phyloP scores from a whole-genome alignment of 805 yeast species.

The Myxozyma geophila region DNA sequence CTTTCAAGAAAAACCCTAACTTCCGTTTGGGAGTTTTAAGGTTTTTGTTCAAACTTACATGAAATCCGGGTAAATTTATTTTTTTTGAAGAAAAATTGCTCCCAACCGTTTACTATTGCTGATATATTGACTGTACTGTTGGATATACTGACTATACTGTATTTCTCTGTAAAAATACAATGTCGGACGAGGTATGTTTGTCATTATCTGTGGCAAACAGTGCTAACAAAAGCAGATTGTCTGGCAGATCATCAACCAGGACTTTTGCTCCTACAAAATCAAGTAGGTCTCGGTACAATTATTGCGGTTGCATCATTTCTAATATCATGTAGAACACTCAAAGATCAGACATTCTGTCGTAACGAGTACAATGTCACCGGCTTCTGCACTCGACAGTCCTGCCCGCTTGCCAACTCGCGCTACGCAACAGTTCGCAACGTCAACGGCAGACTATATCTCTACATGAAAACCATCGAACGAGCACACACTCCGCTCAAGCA shows the following conservation, averaged over 20 bases:
- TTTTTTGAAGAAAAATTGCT: not conserved
- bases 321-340: slow-evolving; percentile 56
- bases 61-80: slow-evolving; percentile 1
- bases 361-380: slow-evolving; percentile 97
- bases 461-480: slow-evolving; percentile 97
- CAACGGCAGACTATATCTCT: slow-evolving; percentile 78
- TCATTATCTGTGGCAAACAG: too few species aligned
- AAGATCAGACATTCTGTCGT: slow-evolving; percentile 89
- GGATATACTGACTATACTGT: too few species aligned
- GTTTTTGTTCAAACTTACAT: not conserved
- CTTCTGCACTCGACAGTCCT: slow-evolving; percentile 86
- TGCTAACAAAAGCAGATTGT: slow-evolving; percentile 59
- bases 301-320: not conserved
- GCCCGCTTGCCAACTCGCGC: slow-evolving; percentile 93
- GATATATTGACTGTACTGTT: too few species aligned
- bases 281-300: slow-evolving; percentile 45
- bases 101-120: not conserved
- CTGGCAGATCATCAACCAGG: slow-evolving; percentile 96
- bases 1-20: not conserved
- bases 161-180: too few species aligned
- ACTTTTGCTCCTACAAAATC: slow-evolving; percentile 92
- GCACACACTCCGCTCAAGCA: slow-evolving; percentile 91
- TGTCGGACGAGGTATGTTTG: slow-evolving; percentile 35
- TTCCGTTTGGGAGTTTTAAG: not conserved
- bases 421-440: slow-evolving; percentile 85